Conservation (phyloP, 306 rosid species). For the Delonix regia region DNA sequence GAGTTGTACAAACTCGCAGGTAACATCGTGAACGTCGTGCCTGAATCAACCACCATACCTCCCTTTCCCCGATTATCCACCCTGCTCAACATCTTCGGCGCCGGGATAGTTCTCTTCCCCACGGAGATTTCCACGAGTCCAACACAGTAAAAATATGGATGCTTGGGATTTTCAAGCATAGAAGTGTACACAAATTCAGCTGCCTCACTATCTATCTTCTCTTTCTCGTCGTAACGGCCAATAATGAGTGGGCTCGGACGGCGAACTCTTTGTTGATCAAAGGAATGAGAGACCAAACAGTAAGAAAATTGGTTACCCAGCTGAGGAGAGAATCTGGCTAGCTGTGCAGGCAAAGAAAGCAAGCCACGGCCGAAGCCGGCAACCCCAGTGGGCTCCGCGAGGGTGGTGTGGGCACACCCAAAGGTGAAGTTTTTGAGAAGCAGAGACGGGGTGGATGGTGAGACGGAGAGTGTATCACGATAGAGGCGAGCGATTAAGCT, state of each 20-base stretch:
- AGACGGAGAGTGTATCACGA: slow-evolving; percentile 49
- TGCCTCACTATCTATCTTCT: slow-evolving; percentile 5
- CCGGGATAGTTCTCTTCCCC: slow-evolving; percentile 53
- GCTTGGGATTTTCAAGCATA: slow-evolving; percentile 79
- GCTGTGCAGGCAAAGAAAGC: slow-evolving; percentile 81
- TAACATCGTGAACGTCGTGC: slow-evolving; percentile 91
- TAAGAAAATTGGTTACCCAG: slow-evolving; percentile 84
- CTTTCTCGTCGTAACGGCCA: slow-evolving; percentile 51
- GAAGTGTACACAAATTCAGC: slow-evolving; percentile 66
- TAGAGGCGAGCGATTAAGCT: slow-evolving; percentile 76
- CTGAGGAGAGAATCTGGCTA: slow-evolving; percentile 62
- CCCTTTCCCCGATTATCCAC: slow-evolving; percentile 68
- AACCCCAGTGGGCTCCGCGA: slow-evolving; percentile 89
- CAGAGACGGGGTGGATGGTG: slow-evolving; percentile 52
- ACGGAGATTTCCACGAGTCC: slow-evolving; percentile 74
- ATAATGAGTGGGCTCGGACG: slow-evolving; percentile 88
- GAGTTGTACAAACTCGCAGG: slow-evolving; percentile 64
- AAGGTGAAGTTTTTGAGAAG: slow-evolving; percentile 73
- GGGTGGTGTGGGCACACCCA: slow-evolving; percentile 85
- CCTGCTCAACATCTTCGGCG: slow-evolving; percentile 58
- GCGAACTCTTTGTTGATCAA: slow-evolving; percentile 57
- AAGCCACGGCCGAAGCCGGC: slow-evolving; percentile 92
- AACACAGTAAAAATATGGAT: slow-evolving; percentile 80
- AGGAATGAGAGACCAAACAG: slow-evolving; percentile 88
- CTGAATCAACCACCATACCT: slow-evolving; percentile 90